A percentile compares a stretch with the other conserved stretches of the same genome.
These are phyloP conservation scores for Eleusine indica DNA, from an alignment of 176 grass and related monocot genomes.

Conservation along the genomic window DNA sequence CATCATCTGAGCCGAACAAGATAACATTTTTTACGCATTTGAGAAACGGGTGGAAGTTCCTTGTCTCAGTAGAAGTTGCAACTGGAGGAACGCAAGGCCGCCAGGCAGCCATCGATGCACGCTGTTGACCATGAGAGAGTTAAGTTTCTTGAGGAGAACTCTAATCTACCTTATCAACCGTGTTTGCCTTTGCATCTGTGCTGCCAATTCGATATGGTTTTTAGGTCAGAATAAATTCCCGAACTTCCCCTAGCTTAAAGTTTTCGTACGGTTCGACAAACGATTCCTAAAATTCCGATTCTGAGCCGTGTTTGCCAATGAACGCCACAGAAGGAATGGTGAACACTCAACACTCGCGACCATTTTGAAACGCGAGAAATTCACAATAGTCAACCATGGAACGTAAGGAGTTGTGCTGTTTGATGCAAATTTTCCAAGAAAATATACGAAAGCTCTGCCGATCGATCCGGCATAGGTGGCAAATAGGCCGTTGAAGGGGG, in stretches of 20 bases:
- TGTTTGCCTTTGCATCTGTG: conserved; percentile 44
- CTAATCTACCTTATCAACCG: conserved; percentile 39
- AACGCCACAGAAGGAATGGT: not conserved
- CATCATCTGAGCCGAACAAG: conserved; percentile 1
- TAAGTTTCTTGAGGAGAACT: conserved; percentile 38
- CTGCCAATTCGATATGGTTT: conserved; percentile 31
- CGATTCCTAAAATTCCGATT: not conserved
- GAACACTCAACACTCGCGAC: too few species aligned
- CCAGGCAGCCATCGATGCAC: conserved; percentile 24
- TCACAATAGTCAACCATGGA: not conserved
- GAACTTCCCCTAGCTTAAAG: not conserved
- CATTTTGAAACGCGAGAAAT: not conserved
- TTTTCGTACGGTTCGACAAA: conserved; percentile 10
- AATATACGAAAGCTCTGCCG: not conserved
- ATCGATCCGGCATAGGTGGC: conserved; percentile 17
- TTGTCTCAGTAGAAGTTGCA: conserved; percentile 20
- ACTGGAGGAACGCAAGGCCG: not conserved
- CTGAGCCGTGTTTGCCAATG: not conserved
- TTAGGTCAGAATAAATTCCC: conserved; percentile 38
- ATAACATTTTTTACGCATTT: conserved; percentile 41
- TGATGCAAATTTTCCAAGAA: not conserved
- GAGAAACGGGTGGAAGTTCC: not conserved
- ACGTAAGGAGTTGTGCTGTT: not conserved
- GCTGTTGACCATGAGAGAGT: conserved; percentile 34
- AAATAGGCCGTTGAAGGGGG: conserved; percentile 7